Evolutionary conservation across 1,284 basidiomycete genomes (phyloP), one percentile per base, ranked within the genome.

Genomic region (Rhodotorula sp.): DNA sequence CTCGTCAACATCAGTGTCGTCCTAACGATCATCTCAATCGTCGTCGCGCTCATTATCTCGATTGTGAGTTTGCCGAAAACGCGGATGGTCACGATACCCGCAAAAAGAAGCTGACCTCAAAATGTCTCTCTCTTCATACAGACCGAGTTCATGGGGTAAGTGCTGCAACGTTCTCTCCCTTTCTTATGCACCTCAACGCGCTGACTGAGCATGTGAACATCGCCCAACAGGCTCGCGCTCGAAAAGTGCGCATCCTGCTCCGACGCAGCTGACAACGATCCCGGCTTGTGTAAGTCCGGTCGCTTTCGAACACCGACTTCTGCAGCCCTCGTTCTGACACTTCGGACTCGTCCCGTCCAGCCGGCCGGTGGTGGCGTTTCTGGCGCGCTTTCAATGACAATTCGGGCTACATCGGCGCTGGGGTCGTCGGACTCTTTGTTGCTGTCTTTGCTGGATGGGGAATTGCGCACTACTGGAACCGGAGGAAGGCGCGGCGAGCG

Each of bases 331-430:
- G 15, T 30, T 5, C 45, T 29, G 20, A 29, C n/a, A 1, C 30
- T 22, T 22, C n/a, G 3, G 7, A n/a, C 10, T 12, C 22, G 18
- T 20, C n/a, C 15, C 10, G 15, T 42, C 7, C 60, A 49, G 79
- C 78, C 62, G 81, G 81, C 17, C 64, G 77, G 44, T 82, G 81
- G 81, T 82, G 81, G 81, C 69, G 80, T 12, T 81, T 80, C 66
- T 82, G 81, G 81, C 62, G 69, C 24, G 67, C 74, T 18, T 75
- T 80, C 26, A 80, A 79, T 67, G 80, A 82, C 60, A 74, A 79
- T 55, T 48, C 48, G 33, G 63, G 78, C 3, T 81, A 80, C 70
- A 78, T 82, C 60, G 81, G 81, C 24, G 79, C 79, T 0, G 80
- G 79, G 29, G 80, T 82, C 48, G 78, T 81, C 2, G 81, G 75